Evolutionary conservation across 805 yeast genomes (phyloP).

Genomic region (Wickerhamomyces rabaulensis): DNA sequence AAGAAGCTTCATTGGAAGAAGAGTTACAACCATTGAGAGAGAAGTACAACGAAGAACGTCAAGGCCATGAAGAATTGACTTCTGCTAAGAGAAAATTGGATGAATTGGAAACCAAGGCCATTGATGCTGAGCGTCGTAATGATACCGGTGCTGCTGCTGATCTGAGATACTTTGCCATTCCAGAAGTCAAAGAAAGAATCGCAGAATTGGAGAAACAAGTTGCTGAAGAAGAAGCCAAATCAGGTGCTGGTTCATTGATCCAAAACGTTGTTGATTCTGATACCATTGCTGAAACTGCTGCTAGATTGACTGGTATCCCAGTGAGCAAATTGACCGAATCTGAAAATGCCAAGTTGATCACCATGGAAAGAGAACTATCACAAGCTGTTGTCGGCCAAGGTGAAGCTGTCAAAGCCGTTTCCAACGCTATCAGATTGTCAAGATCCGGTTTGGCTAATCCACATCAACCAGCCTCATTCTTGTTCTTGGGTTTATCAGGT

Average conservation of each 20-base stretch:
- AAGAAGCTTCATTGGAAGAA: constrained; percentile 79
- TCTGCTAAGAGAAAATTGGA: constrained; percentile 86
- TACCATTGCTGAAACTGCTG: constrained; percentile 94
- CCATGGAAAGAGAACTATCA: constrained; percentile 86
- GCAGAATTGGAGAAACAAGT: constrained; percentile 68
- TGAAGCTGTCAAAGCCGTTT: constrained; percentile 93
- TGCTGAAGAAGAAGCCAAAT: constrained; percentile 66
- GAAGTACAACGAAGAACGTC: constrained; percentile 78
- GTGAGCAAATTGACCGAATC: constrained; percentile 92
- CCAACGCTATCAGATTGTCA: constrained; percentile 88
- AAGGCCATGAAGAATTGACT: constrained; percentile 87
- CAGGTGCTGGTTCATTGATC: constrained; percentile 59
- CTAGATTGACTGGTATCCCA: constrained; percentile 94
- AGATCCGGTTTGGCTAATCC: constrained; percentile 97
- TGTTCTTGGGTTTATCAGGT: constrained; percentile 93
- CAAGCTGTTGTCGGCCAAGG: constrained; percentile 89
- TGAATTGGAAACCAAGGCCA: constrained; percentile 87
- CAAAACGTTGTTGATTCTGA: constrained; percentile 90
- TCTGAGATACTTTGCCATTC: constrained; percentile 94
- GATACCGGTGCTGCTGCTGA: constrained; percentile 95
- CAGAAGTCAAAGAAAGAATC: constrained; percentile 78
- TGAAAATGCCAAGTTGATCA: constrained; percentile 87
- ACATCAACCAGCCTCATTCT: constrained; percentile 91
- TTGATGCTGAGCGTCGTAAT: constrained; percentile 94
- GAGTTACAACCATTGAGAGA: constrained; percentile 80